A percentile compares a stretch with the other conserved stretches of the same genome.
Evolutionary conservation across 2,329 filamentous ascomycete species (phyloP).

Genomic region (Aspergillus sp.): DNA sequence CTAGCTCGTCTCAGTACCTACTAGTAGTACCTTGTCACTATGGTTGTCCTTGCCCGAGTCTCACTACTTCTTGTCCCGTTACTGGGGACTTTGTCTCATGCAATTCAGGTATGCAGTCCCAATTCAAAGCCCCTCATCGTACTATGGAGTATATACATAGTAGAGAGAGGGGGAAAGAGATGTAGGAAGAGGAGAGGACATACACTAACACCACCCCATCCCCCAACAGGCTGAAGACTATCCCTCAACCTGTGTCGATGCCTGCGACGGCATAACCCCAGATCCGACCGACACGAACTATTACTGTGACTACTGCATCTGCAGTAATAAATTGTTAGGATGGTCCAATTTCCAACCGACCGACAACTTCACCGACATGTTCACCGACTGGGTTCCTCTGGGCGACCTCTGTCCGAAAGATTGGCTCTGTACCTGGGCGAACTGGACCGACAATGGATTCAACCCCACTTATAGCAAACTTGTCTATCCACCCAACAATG

Average conservation of each 20-base stretch:
- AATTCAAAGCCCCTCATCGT: too few relatives aligned
- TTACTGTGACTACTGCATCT: slow-evolving; percentile 6
- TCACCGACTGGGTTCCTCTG: background rate
- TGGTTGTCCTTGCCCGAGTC: background rate
- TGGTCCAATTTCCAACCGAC: background rate
- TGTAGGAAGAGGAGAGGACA: background rate
- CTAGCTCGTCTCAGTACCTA: too few relatives aligned
- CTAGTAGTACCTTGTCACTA: too few relatives aligned
- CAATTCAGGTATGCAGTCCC: background rate
- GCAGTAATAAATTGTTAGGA: background rate
- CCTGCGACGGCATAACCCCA: background rate
- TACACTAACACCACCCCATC: background rate
- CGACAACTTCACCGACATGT: background rate
- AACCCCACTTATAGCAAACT: background rate
- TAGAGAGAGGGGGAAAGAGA: too few relatives aligned
- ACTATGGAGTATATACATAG: too few relatives aligned
- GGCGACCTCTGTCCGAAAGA: background rate
- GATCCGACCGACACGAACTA: background rate
- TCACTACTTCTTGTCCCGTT: background rate
- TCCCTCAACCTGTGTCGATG: background rate
- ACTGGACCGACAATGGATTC: background rate
- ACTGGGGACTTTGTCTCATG: background rate
- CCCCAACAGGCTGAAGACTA: background rate
- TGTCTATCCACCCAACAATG: background rate
- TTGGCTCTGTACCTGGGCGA: slow-evolving; percentile 7